These are phyloP conservation scores for Mimosa pudica DNA, from an alignment of 306 rosid genomes.

Conservation along the genomic window DNA sequence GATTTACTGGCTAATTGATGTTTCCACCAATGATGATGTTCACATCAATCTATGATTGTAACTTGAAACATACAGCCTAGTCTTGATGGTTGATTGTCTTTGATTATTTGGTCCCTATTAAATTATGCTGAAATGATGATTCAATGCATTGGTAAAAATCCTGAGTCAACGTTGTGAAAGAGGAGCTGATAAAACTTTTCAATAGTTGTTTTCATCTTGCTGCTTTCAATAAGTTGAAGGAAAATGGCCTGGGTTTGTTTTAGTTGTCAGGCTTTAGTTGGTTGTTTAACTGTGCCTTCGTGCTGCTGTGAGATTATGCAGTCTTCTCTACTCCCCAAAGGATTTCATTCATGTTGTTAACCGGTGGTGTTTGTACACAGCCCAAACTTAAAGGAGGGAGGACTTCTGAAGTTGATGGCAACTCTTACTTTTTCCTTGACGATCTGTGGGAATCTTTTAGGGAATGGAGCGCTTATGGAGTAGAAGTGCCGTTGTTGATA, in stretches of 20 bases:
- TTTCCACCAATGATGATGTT: not conserved
- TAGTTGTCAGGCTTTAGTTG: not conserved
- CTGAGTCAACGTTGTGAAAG: not conserved
- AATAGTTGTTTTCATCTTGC: not conserved
- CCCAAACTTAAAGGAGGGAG: constrained; percentile 34
- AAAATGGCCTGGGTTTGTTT: not conserved
- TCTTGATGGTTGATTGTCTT: not conserved
- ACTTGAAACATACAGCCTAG: not conserved
- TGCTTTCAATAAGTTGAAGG: not conserved
- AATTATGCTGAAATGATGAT: not conserved
- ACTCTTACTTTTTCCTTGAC: constrained; percentile 44
- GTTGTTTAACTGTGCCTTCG: not conserved
- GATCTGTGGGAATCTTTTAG: constrained; percentile 58
- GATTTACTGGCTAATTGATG: not conserved
- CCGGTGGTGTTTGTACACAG: constrained; percentile 36
- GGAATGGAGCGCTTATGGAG: constrained; percentile 66
- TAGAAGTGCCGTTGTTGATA: constrained; percentile 50
- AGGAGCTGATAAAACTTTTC: not conserved
- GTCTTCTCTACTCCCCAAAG: not conserved
- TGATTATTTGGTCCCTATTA: not conserved
- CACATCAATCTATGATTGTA: not conserved
- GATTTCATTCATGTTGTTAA: constrained; percentile 22
- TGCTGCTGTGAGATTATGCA: not conserved
- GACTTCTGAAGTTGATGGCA: constrained; percentile 21
- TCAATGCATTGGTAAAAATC: not conserved